Base-by-base conservation (phyloP, 2,329 filamentous ascomycete genomes). In the Bipolaris bicolor region DNA sequence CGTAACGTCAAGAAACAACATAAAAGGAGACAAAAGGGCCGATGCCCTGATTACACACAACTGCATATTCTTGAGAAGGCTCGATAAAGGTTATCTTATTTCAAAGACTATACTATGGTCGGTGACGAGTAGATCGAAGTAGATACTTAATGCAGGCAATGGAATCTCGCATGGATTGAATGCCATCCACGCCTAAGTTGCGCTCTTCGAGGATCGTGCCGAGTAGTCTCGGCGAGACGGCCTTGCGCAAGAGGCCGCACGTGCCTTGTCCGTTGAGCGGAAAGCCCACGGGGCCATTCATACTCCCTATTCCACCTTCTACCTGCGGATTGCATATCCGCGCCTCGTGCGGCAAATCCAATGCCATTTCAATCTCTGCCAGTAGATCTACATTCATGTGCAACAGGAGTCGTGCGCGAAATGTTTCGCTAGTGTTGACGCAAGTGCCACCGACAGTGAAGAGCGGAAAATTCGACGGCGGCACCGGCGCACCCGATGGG, bases 121-220 rank as follows among this genome's bases (percentile, higher is more conserved):
- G 13, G 10, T 22, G 46, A 20, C 20, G 33, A 1, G 33, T 7
- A n/a, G 31, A 16, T 5, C 48, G n/a, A 11, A 40, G 16, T 22
- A 50, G 13, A 24, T 24, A 41, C n/a, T 22, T 40, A 9, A 50
- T 50, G 16, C 26, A 29, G 31, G 48, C 10, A n/a, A 41, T 50
- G 16, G 36, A 36, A 29, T 50, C 48, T 18, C 48, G 48, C 48
- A 50, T 50, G 5, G 48, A 41, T 10, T 50, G 48, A 2, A 50
- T 36, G n/a, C 37, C 48, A 29, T 49, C 46, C 2, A n/a, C 18
- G 3, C 46, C 46, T 10, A 50, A 2, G n/a, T 50, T 50, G 24
- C 48, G 48, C 10, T 50, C 48, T 29, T 50, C 48, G 5, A 50
- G 37, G n/a, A 40, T 50, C 5, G 37, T 41, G 16, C 37, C 33